Conservation (phyloP, 768 basidiomycete species). For the Leucocoprinus birnbaumii region DNA sequence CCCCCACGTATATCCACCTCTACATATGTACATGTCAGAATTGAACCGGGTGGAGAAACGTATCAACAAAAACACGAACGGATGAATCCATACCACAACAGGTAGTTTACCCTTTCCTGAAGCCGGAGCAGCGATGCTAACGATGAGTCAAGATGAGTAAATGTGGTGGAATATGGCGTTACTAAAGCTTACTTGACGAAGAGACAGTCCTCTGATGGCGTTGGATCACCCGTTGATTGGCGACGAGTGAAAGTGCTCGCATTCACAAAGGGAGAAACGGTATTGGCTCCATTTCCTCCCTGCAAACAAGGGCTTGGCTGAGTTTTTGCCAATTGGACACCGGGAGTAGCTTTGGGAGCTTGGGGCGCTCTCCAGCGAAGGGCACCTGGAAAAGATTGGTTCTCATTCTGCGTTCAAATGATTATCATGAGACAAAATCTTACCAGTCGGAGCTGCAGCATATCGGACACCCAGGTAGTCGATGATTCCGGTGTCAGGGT, state of each 20-base stretch:
- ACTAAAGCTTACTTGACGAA: conserved; percentile 32
- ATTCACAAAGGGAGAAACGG: background rate
- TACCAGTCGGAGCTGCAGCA: conserved; percentile 47
- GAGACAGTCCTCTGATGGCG: conserved; percentile 35
- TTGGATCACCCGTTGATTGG: background rate
- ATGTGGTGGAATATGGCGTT: too few species aligned
- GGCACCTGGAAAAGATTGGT: background rate
- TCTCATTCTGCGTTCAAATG: background rate
- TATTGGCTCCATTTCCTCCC: background rate
- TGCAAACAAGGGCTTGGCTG: conserved; percentile 1
- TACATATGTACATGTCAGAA: background rate
- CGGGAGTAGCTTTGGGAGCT: background rate
- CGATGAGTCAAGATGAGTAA: too few species aligned
- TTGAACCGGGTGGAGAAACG: too few species aligned
- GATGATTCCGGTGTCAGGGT: conserved; percentile 29
- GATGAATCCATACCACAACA: conserved; percentile 42
- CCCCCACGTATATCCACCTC: conserved; percentile 10
- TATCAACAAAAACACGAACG: conserved; percentile 16
- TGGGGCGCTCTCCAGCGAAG: conserved; percentile 12
- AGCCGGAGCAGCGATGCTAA: conserved; percentile 34
- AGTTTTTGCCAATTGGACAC: conserved; percentile 1
- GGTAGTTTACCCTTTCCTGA: conserved; percentile 26
- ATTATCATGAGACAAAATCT: background rate
- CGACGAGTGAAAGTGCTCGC: background rate
- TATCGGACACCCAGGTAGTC: conserved; percentile 44